These are phyloP conservation scores for Phytopythium montanum DNA, from an alignment of 352 stramenopile species.

Conservation along the genomic window DNA sequence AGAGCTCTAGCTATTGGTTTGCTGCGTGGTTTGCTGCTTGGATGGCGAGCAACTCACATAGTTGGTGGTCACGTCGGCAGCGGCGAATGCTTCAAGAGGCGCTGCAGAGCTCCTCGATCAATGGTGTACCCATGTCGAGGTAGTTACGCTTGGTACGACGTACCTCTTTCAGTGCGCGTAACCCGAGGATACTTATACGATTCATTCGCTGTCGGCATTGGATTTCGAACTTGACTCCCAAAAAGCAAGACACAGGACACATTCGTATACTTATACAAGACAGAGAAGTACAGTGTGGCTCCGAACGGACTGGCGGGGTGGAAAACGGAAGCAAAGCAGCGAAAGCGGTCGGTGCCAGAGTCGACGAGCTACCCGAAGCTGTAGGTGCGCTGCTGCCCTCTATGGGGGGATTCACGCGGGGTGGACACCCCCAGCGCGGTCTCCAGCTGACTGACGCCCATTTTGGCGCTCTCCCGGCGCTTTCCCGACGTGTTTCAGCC, in stretches of 20 bases:
- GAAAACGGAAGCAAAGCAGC: conserved; percentile 1
- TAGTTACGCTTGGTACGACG: not conserved
- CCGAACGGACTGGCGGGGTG: not conserved
- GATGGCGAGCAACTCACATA: not conserved
- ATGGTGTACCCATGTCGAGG: too few species aligned
- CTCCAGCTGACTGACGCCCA: not conserved
- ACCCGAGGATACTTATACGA: not conserved
- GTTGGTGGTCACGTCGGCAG: not conserved
- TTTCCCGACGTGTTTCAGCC: not conserved
- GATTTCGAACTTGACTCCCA: not conserved
- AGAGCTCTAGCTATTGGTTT: not conserved
- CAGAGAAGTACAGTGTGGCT: not conserved
- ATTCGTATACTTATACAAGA: not conserved
- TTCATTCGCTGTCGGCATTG: not conserved
- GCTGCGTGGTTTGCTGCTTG: not conserved
- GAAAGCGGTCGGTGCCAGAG: not conserved
- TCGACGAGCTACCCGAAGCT: not conserved
- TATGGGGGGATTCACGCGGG: not conserved
- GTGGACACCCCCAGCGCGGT: not conserved
- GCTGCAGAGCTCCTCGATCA: not conserved
- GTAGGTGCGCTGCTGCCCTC: not conserved
- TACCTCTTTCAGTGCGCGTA: not conserved
- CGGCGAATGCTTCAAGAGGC: not conserved
- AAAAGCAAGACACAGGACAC: not conserved
- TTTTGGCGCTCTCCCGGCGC: not conserved